Conservation (phyloP, 164 flowering plant genomes). For the Kalanchoe fedtschenkoi region DNA sequence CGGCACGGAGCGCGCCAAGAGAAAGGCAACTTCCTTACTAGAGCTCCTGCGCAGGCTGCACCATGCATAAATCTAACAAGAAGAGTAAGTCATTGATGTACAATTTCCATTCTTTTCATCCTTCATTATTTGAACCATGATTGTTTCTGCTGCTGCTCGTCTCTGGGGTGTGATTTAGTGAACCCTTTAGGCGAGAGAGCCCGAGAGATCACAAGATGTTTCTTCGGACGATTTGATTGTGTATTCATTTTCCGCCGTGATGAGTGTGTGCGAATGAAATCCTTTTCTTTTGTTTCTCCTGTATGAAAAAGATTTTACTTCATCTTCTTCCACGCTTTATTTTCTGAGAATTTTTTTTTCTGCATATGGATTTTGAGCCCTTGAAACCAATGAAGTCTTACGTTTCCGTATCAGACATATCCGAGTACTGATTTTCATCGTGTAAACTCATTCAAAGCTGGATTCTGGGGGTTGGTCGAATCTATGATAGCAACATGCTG, state of each 20-base stretch:
- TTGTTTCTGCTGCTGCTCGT: background rate
- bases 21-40: slow-evolving; percentile 73
- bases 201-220: background rate
- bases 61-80: slow-evolving; percentile 6
- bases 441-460: no score
- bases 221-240: background rate
- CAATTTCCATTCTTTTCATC: slow-evolving; percentile 1
- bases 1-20: slow-evolving; percentile 83
- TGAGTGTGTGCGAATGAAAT: no score
- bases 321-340: no score
- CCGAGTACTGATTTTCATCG: no score
- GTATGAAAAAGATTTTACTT: no score
- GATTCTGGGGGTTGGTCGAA: no score
- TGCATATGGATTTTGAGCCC: no score
- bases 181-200: background rate
- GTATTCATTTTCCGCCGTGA: background rate
- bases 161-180: background rate
- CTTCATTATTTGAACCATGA: background rate
- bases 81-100: background rate
- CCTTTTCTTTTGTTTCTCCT: no score
- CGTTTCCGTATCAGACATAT: no score
- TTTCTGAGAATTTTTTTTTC: no score
- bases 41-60: slow-evolving; percentile 59
- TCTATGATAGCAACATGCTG: no score
- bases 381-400: no score